These are phyloP conservation scores for Talaromyces sp. DNA, from an alignment of 2,329 filamentous ascomycete species.

Conservation along the genomic window DNA sequence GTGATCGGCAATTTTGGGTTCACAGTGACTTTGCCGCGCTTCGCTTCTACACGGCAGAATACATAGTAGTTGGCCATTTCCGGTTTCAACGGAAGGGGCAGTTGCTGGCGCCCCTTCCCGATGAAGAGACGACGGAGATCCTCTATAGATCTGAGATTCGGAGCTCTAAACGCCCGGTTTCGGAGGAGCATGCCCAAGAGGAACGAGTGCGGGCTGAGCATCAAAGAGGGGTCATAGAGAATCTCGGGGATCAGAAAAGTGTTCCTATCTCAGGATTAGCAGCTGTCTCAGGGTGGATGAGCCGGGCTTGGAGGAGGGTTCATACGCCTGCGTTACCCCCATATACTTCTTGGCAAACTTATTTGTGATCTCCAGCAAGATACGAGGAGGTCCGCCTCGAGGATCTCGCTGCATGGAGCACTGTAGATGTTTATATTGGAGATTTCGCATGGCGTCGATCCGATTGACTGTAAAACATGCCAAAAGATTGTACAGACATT, in stretches of 20 bases:
- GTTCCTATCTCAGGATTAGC: neutral
- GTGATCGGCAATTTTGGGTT: neutral
- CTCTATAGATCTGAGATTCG: conserved; percentile 21
- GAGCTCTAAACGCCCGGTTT: conserved; percentile 1
- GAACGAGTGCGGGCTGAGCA: conserved; percentile 13
- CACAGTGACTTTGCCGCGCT: neutral
- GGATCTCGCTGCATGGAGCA: conserved; percentile 22
- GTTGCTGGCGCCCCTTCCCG: conserved; percentile 14
- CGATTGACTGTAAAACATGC: conserved; percentile 22
- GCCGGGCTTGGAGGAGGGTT: neutral
- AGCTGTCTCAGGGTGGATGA: neutral
- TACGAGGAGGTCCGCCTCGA: conserved; percentile 19
- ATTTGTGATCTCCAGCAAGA: conserved; percentile 10
- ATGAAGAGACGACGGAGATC: conserved; percentile 23
- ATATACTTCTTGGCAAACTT: conserved; percentile 10
- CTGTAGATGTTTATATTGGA: conserved; percentile 24
- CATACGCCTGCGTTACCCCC: conserved; percentile 7
- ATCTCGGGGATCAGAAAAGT: conserved; percentile 18
- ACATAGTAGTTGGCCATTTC: conserved; percentile 15
- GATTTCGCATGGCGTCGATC: conserved; percentile 20
- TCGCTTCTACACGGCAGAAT: neutral
- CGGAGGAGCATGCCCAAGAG: conserved; percentile 12
- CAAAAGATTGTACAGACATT: conserved; percentile 24
- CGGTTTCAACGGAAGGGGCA: conserved; percentile 19
- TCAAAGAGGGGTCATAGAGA: conserved; percentile 7